Evolutionary conservation across 495 filamentous ascomycete species (phyloP).

Genomic region (Astrothelium subdiscretum): DNA sequence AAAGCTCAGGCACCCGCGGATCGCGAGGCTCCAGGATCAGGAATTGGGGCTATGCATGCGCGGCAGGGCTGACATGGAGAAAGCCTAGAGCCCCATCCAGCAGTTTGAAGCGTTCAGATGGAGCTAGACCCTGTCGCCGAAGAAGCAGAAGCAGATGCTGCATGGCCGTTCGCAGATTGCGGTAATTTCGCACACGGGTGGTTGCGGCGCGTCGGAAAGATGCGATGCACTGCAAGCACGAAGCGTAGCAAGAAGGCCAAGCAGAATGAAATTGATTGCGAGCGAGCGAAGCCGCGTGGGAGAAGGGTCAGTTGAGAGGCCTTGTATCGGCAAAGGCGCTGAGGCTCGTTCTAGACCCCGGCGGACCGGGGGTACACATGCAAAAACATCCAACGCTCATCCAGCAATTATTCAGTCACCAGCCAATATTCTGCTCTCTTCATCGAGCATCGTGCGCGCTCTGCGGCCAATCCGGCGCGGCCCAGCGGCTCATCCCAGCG

Average conservation of each 20-base stretch:
- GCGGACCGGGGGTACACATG: neutral
- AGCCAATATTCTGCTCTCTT: neutral
- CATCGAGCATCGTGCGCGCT: neutral
- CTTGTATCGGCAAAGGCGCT: neutral
- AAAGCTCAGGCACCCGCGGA: neutral
- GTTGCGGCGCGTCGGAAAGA: neutral
- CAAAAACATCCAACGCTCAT: neutral
- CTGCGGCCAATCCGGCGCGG: neutral
- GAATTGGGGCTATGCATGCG: neutral
- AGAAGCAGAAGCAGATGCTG: too few species aligned
- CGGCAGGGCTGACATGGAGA: neutral
- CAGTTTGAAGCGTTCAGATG: too few species aligned
- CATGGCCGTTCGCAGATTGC: too few species aligned
- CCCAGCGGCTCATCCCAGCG: neutral
- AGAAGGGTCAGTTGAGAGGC: neutral
- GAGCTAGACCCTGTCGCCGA: too few species aligned
- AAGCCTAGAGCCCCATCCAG: neutral
- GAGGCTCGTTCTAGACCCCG: neutral
- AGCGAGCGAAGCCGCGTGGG: neutral
- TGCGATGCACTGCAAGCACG: neutral
- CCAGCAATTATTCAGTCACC: neutral
- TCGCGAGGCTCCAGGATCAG: neutral
- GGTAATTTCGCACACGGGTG: neutral
- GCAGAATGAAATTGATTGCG: neutral
- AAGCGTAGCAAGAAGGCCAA: neutral